These are phyloP conservation scores for Crotalaria pallida DNA, from an alignment of 306 rosid species.

Conservation along the genomic window DNA sequence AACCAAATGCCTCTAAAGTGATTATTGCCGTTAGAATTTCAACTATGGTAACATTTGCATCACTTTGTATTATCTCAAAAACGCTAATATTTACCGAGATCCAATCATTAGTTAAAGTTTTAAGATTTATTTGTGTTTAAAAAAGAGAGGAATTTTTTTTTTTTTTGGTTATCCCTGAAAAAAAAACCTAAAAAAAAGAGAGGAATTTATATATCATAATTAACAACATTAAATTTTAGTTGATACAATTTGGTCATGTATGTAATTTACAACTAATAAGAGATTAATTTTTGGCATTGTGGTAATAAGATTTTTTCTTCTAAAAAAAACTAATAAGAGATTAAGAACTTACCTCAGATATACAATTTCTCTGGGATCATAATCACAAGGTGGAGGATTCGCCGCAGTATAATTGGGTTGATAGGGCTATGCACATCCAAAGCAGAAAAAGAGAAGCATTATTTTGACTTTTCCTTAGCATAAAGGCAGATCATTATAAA, in stretches of 20 bases:
- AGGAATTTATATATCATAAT: background rate
- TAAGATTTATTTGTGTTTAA: background rate
- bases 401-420: background rate
- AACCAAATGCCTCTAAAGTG: no score
- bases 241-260: background rate
- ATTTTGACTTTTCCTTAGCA: background rate
- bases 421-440: background rate
- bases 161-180: no score
- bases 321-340: no score
- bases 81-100: background rate
- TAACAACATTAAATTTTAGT: no score
- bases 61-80: no score
- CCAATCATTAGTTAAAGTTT: background rate
- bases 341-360: background rate
- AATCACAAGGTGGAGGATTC: background rate
- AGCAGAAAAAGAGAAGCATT: background rate
- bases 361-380: no score
- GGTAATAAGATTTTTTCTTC: no score
- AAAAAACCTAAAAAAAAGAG: no score
- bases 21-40: background rate
- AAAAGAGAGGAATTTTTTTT: background rate
- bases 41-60: background rate
- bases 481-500: background rate
- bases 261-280: no score
- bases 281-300: no score